These are phyloP conservation scores for Oryza officinalis DNA, from an alignment of 176 grass and related monocot species.

Conservation along the genomic window DNA sequence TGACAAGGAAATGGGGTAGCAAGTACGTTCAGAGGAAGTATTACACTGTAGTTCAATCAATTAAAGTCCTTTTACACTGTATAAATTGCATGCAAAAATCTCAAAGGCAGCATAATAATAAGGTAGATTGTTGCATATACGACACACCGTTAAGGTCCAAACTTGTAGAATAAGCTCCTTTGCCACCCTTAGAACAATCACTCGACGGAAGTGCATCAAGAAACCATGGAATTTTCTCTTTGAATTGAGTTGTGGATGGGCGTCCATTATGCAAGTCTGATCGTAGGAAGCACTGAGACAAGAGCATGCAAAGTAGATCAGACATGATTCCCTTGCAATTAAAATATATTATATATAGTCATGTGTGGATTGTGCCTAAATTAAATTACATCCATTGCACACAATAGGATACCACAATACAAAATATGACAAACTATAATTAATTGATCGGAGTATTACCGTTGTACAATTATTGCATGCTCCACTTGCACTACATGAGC, in stretches of 20 bases:
- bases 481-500: slow-evolving; percentile 46
- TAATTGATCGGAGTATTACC: slow-evolving; percentile 54
- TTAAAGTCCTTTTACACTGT: background rate
- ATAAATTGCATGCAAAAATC: slow-evolving; percentile 22
- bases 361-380: slow-evolving; percentile 17
- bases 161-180: slow-evolving; percentile 97
- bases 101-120: slow-evolving; percentile 23
- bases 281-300: slow-evolving; percentile 68
- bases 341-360: slow-evolving; percentile 8
- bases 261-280: slow-evolving; percentile 85
- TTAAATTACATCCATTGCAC: slow-evolving; percentile 14
- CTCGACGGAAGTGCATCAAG: slow-evolving; percentile 90
- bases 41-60: slow-evolving; percentile 7
- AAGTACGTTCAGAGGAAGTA: background rate
- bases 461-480: slow-evolving; percentile 91
- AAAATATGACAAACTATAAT: slow-evolving; percentile 8
- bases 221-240: slow-evolving; percentile 97
- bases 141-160: slow-evolving; percentile 80
- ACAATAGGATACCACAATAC: background rate
- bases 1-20: slow-evolving; percentile 43
- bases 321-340: slow-evolving; percentile 22
- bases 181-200: slow-evolving; percentile 95
- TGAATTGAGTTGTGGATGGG: slow-evolving; percentile 82
- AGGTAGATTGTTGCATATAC: slow-evolving; percentile 18
- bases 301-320: slow-evolving; percentile 40